Conservation (phyloP, 768 basidiomycete species). For the Infundibulicybe gibba region DNA sequence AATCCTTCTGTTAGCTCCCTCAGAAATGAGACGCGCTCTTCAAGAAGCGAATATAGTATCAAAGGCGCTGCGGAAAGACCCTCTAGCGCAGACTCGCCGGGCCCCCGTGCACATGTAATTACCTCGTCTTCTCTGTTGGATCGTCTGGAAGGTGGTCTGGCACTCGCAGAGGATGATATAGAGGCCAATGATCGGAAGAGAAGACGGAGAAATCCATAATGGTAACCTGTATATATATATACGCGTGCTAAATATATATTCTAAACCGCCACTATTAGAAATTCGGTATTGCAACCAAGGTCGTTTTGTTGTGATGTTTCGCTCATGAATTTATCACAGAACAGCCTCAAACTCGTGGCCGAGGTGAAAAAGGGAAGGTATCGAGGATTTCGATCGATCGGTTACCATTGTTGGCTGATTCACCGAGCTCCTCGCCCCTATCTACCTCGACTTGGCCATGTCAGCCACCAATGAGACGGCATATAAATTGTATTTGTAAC, state of each 20-base stretch:
- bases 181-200: conserved; percentile 16
- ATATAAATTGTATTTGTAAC: too few relatives aligned
- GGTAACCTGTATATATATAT: conserved; percentile 2
- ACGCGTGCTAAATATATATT: not conserved
- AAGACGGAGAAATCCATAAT: conserved; percentile 11
- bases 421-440: too few relatives aligned
- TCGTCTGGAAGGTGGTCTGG: conserved; percentile 23
- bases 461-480: too few relatives aligned
- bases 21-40: conserved; percentile 1
- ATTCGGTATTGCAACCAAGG: not conserved
- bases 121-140: conserved; percentile 27
- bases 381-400: too few relatives aligned
- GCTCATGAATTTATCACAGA: too few relatives aligned
- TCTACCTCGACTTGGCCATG: too few relatives aligned
- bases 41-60: conserved; percentile 43
- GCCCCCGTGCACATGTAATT: conserved; percentile 6
- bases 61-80: conserved; percentile 42
- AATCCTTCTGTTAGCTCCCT: not conserved
- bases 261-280: not conserved
- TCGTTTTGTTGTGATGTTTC: too few relatives aligned
- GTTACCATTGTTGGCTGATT: too few relatives aligned
- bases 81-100: conserved; percentile 2
- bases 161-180: conserved; percentile 9
- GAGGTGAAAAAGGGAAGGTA: too few relatives aligned
- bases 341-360: too few relatives aligned